Percentiles rank a stretch among this genome's conserved stretches.
Conservation (phyloP, 257 asterid species). For the Mentha longifolia region DNA sequence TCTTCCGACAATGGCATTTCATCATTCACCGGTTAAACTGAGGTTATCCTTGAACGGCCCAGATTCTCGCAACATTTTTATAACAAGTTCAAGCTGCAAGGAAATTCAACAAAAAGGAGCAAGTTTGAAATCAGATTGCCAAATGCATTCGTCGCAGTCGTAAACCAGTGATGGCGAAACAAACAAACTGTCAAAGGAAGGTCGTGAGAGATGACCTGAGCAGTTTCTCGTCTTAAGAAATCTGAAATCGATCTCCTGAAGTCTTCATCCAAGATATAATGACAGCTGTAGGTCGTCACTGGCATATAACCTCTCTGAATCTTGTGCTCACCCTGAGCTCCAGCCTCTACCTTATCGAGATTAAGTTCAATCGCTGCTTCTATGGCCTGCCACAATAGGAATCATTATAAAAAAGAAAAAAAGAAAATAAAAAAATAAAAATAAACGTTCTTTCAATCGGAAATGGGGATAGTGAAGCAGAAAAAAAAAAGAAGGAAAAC, state of each 20-base stretch:
- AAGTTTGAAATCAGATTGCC: too few relatives aligned
- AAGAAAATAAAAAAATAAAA: too few relatives aligned
- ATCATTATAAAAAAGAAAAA: too few relatives aligned
- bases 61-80: slow-evolving; percentile 69
- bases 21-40: slow-evolving; percentile 31
- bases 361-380: slow-evolving; percentile 94
- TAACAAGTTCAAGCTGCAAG: slow-evolving; percentile 75
- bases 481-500: too few relatives aligned
- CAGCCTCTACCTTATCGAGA: slow-evolving; percentile 90
- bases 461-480: too few relatives aligned
- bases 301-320: slow-evolving; percentile 97
- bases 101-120: slow-evolving; percentile 10
- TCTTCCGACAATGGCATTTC: neutral
- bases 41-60: slow-evolving; percentile 78
- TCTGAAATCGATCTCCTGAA: slow-evolving; percentile 71
- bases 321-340: slow-evolving; percentile 99
- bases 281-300: slow-evolving; percentile 81
- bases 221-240: slow-evolving; percentile 79
- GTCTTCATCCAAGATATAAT: slow-evolving; percentile 73
- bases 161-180: too few relatives aligned
- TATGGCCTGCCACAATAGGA: slow-evolving; percentile 69
- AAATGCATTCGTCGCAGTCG: too few relatives aligned
- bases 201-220: slow-evolving; percentile 54
- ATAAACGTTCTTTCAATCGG: too few relatives aligned
- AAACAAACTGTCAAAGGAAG: neutral